A percentile compares a stretch with the other conserved stretches of the same genome.
Evolutionary conservation across 2,329 filamentous ascomycete genomes (phyloP).

Genomic region (Fusarium penzigii): DNA sequence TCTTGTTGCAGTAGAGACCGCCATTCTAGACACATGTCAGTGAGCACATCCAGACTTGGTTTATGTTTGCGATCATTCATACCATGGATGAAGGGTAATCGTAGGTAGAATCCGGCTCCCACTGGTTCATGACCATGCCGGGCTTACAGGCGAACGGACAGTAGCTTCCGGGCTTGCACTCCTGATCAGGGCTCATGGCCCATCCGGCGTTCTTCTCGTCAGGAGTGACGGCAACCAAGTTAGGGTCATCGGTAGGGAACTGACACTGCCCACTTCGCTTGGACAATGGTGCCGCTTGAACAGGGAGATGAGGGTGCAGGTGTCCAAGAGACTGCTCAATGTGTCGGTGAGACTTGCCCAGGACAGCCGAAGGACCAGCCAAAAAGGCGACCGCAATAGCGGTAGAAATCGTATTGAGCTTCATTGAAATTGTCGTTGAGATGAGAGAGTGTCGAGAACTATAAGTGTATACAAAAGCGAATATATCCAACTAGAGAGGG

Average conservation of each 20-base stretch:
- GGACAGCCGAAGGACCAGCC: slow-evolving; percentile 40
- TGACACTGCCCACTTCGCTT: slow-evolving; percentile 60
- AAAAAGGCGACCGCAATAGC: slow-evolving; percentile 52
- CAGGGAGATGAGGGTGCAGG: slow-evolving; percentile 33
- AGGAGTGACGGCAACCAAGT: slow-evolving; percentile 69
- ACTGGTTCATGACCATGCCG: slow-evolving; percentile 77
- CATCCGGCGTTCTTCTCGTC: slow-evolving; percentile 68
- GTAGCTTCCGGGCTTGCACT: slow-evolving; percentile 66
- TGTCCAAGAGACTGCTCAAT: slow-evolving; percentile 40
- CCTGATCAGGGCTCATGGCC: slow-evolving; percentile 76
- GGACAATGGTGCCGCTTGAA: slow-evolving; percentile 36
- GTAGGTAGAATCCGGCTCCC: slow-evolving; percentile 72
- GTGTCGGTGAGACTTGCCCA: slow-evolving; percentile 34
- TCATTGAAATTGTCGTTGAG: slow-evolving; percentile 47
- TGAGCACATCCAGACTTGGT: neutral
- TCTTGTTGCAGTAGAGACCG: slow-evolving; percentile 69
- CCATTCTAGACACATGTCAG: slow-evolving; percentile 56
- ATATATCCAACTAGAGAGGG: slow-evolving; percentile 20
- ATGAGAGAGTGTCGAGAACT: slow-evolving; percentile 21
- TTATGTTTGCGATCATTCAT: slow-evolving; percentile 34
- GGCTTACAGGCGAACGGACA: slow-evolving; percentile 77
- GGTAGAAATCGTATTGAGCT: slow-evolving; percentile 50
- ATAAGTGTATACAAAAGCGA: slow-evolving; percentile 14
- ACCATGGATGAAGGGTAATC: slow-evolving; percentile 72
- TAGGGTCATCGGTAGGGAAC: slow-evolving; percentile 63